phyloP scores from a whole-genome alignment of 768 basidiomycete genomes.

The Lactarius vividus region DNA sequence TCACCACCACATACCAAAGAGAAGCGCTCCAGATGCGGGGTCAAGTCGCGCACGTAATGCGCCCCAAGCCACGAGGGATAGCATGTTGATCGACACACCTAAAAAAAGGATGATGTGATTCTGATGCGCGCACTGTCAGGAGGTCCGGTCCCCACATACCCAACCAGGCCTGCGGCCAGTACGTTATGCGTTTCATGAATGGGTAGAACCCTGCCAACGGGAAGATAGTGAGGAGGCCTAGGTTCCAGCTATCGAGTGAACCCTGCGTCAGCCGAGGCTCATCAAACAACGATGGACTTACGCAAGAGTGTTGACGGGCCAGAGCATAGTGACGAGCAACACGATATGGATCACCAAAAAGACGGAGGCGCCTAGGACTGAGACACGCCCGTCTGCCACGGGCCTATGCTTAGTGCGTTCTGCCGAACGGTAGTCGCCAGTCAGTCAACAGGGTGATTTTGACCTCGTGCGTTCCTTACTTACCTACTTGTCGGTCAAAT shows the following conservation, averaged over 20 bases:
- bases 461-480: slow-evolving; percentile 2
- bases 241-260: slow-evolving; percentile 20
- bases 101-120: background rate
- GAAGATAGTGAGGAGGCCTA: slow-evolving; percentile 29
- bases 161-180: slow-evolving; percentile 36
- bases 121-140: background rate
- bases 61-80: slow-evolving; percentile 25
- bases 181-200: slow-evolving; percentile 33
- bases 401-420: slow-evolving; percentile 30
- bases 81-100: slow-evolving; percentile 29
- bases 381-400: slow-evolving; percentile 26
- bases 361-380: slow-evolving; percentile 25
- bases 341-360: slow-evolving; percentile 24
- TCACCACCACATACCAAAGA: slow-evolving; percentile 11
- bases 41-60: background rate
- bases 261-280: background rate
- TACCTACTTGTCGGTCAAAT: slow-evolving; percentile 24
- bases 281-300: slow-evolving; percentile 9
- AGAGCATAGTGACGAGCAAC: slow-evolving; percentile 15
- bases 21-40: background rate
- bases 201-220: slow-evolving; percentile 32
- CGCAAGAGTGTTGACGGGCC: slow-evolving; percentile 23
- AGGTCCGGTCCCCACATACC: slow-evolving; percentile 19
- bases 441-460: background rate
- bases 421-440: background rate